Evolutionary conservation across 106 monocot species (phyloP), one percentile per base, ranked within the genome.

Genomic region (Cymbidium sinense): DNA sequence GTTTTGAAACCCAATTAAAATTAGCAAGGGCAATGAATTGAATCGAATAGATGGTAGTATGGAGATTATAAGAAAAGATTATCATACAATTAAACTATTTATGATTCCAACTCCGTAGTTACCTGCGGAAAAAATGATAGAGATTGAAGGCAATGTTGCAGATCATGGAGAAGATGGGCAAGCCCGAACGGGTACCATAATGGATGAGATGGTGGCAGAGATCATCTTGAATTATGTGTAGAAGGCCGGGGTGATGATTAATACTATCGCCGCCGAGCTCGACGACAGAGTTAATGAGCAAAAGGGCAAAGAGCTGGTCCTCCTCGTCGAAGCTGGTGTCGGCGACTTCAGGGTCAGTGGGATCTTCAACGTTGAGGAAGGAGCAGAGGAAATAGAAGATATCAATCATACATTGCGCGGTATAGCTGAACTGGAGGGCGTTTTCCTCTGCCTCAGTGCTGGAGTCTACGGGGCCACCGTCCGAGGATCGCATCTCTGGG

Each of bases 131-230:
- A 79, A 92, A 90, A 74, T 98, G 86, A 51, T 98, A 98, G 55
- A 98, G 86, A 76, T 94, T 92, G 43, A 98, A 81, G 28, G 89
- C 94, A 1, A 87, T 90, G 79, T 94, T 99, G 75, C 98, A 99
- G 50, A 90, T 90, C 88, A 90, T 92, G 54, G 98, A 99, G 23
- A 99, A 83, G 27, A 99, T 86, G 33, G 90, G 81, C 0, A 90
- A 94, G 79, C 90, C 77, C 0, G 82, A 82, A 2, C 84, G 52
- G 9, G 84, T 65, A 2, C 85, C 94, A 47, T 87, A 88, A 58
- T 86, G 89, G 73, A 99, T 90, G 54, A 99, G 77, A 76, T 99
- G 82, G 80, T 87, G 87, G 69, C 94, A 94, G 10, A 94, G 81
- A 41, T 99, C 92, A 43, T 99, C 94, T 50, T 99, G 87, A 76